Base-by-base conservation (phyloP, 345 rosid genomes). In the Acer saccharum region DNA sequence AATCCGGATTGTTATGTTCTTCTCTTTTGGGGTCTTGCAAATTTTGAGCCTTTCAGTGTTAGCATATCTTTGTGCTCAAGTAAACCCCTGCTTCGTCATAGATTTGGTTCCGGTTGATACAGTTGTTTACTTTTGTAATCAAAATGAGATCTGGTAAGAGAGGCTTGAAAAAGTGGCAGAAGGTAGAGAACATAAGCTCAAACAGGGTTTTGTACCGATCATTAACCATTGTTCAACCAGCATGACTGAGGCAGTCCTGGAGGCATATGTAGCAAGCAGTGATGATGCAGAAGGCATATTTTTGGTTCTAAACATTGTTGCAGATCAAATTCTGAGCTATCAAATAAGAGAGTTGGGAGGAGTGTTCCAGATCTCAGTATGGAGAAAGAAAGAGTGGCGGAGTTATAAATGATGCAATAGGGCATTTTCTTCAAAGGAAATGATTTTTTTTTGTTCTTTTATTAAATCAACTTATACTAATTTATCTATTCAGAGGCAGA, bases 281-380 rank as follows among this genome's bases (percentile, higher is more conserved):
- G 95, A 81, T 1, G 93, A 86, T 0, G 89, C 76, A 1, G 93
- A 89, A 55, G 92, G 86, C 65, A 89, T 77, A 64, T 87, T 82
- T 68, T 73, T 84, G 1, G 78, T 10, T 32, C 83, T 81, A 69
- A 87, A 86, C 86, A 84, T 54, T n/a, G 20, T 54, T 54, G n/a
- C 58, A 16, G 58, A 54, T 54, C 5, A 54, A 54, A 54, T 54
- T 54, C n/a, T 54, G n/a, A 54, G 58, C 58, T 54, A 54, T 16
- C 7, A 54, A 54, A 54, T 18, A 54, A 9, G 58, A 50, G 55
- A 3, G 18, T 16, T 54, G 58, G 0, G 16, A 50, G 55, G 14
- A 50, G 55, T 50, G 55, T 50, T 50, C 4, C 16, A 50, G 55
- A 13, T 50, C 55, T 13, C 55, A 50, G 16, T 50, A 50, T 50